phyloP scores from a whole-genome alignment of 371 early-diverging fungal genomes.

The Globomyces sp. region DNA sequence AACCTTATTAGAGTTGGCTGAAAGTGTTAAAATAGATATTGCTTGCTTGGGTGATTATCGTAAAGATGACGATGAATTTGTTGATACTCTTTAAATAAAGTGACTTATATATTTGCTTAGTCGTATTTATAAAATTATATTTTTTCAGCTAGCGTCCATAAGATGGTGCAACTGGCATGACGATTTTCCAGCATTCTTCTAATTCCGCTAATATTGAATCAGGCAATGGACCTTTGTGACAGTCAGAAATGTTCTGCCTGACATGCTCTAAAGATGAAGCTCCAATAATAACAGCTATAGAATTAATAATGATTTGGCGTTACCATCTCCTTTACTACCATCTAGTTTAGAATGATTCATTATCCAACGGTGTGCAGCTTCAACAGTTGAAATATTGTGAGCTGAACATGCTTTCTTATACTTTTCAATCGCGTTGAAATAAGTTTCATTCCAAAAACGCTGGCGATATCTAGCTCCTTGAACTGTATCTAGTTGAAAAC shows the following conservation, averaged over 20 bases:
- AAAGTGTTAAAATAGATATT: too few relatives aligned
- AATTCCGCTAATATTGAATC: constrained; percentile 50
- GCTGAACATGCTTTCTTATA: constrained; percentile 41
- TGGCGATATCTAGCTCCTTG: constrained; percentile 52
- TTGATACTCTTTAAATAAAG: too few relatives aligned
- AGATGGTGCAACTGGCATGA: constrained; percentile 41
- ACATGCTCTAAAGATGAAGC: constrained; percentile 56
- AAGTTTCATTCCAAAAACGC: constrained; percentile 57
- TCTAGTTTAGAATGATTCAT: constrained; percentile 60
- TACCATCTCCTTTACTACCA: constrained; percentile 51
- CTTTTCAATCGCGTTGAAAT: constrained; percentile 51
- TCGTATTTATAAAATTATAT: too few relatives aligned
- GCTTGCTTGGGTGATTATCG: too few relatives aligned
- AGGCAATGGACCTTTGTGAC: constrained; percentile 56
- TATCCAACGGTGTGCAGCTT: constrained; percentile 62
- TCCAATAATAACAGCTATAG: constrained; percentile 58
- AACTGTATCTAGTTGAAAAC: constrained; percentile 48
- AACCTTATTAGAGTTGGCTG: too few relatives aligned
- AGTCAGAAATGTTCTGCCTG: constrained; percentile 44
- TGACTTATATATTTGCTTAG: too few relatives aligned
- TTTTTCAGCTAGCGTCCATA: constrained; percentile 23
- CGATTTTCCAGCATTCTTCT: constrained; percentile 53
- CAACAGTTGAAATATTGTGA: constrained; percentile 42
- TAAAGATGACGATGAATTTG: too few relatives aligned
- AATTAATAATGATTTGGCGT: background rate